Evolutionary conservation across 768 basidiomycete species (phyloP), one percentile per base, ranked within the genome.

Genomic region (Mycena galericulata): DNA sequence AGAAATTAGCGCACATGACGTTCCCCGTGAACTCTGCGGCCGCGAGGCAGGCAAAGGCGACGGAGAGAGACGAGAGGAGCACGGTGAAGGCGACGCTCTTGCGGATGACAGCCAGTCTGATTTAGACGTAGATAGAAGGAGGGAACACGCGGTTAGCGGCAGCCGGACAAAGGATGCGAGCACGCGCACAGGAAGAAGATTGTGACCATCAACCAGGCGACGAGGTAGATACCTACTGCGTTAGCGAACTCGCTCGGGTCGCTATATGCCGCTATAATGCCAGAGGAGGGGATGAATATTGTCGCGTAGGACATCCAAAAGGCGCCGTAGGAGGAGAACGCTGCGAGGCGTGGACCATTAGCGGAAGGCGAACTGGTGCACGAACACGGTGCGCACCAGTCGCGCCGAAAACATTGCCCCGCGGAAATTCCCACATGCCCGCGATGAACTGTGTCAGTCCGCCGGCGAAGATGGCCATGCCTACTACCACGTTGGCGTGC

Each of bases 231-330:
- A 0, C 90, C 92, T 17, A 94, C 56, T 1, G 92, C 93, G 53
- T 86, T 84, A 8, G 72, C 53, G 22, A 91, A 77, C 74, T 90
- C 85, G 24, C 66, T 26, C 3, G 67, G 65, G 15, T 74, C 70
- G 0, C 72, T 54, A 68, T 90, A 94, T 1, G 92, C 87, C 0
- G 79, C 74, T 5, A 75, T 46, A 45, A 94, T 80, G 4, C 92
- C 91, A 1, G 85, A 85, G n/a, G 82, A 81, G 0, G 93, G 93
- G 49, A 92, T 87, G 75, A 89, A 82, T 63, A 94, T 88, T 0
- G 86, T 83, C 8, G 87, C 91, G 60, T 88, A 93, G 2, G 92
- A 92, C 83, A 94, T 82, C 93, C 93, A 94, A 82, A 94, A 94
- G 0, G 86, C 87, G 32, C 92, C 92, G 65, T 90, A 94, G 4